Base-by-base conservation (phyloP, 768 basidiomycete species). In the Gyrodon lividus region DNA sequence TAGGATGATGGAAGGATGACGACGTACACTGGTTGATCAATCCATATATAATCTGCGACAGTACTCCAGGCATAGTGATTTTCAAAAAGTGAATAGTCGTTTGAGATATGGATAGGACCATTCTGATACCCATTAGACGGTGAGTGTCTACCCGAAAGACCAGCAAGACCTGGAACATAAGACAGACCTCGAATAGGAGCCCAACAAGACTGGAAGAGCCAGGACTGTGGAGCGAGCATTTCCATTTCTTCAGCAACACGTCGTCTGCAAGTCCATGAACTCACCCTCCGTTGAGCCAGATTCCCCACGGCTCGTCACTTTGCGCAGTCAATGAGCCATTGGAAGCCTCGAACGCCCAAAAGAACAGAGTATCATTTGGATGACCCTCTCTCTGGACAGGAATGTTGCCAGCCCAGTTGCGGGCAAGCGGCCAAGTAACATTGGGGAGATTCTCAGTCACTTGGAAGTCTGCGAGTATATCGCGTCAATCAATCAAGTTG, bases 221-320 rank as follows among this genome's bases (percentile, higher is more conserved):
- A 3, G 87, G 86, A 16, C 87, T 77, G 46, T 20, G 14, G 30
- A 46, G 31, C 28, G 7, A 0, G 17, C 5, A 3, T 43, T n/a
- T n/a, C 42, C 20, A 30, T 59, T 12, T n/a, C n/a, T n/a, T n/a
- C n/a, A 50, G 42, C 7, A 20, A 8, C 22, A 20, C 23, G n/a
- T 2, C 19, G 26, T 6, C 26, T 16, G 17, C 19, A 33, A 28
- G 22, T 10, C 16, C 12, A 49, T 26, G 5, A 14, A 43, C 79
- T 43, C 57, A 83, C 82, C 84, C 86, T 69, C 86, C 87, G 53
- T 87, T 86, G 22, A 88, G 64, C 85, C 85, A 89, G 37, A 89
- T 82, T 3, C 78, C 78, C 87, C 87, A 87, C 2, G 87, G 86
- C 17, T 82, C 72, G 13, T 67, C 53, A n/a, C 63, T 61, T 23